Evolutionary conservation across 1,284 basidiomycete genomes (phyloP).

Genomic region (Rhodotorula sp.): DNA sequence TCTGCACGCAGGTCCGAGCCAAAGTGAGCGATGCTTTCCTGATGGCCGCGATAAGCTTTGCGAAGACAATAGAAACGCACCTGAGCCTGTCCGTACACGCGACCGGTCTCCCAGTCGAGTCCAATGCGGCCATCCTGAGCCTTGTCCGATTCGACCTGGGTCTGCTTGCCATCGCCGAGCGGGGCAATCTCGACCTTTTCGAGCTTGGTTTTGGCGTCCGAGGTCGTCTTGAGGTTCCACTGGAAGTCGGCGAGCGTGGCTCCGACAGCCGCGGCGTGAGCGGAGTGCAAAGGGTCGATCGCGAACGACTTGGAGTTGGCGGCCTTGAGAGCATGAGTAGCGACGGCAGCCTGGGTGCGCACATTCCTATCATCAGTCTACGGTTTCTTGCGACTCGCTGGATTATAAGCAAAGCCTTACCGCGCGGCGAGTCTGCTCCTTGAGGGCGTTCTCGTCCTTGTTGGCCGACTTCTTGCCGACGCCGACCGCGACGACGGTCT

Average conservation of each 20-base stretch:
- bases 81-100: constrained; percentile 42
- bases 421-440: constrained; percentile 57
- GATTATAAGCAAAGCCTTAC: constrained; percentile 43
- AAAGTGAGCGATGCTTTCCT: not conserved
- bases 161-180: constrained; percentile 16
- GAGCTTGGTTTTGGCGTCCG: constrained; percentile 46
- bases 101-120: constrained; percentile 66
- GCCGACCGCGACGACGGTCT: constrained; percentile 38
- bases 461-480: constrained; percentile 23
- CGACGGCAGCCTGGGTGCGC: constrained; percentile 34
- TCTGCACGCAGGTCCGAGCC: constrained; percentile 55
- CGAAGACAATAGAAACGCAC: not conserved
- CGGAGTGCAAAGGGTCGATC: constrained; percentile 63
- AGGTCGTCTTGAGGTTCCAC: constrained; percentile 67
- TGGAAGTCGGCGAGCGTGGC: constrained; percentile 68
- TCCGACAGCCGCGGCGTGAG: constrained; percentile 74
- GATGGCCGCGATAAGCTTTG: too few species aligned
- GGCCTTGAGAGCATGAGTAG: constrained; percentile 38
- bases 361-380: not conserved
- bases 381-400: not conserved
- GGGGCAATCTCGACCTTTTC: constrained; percentile 50
- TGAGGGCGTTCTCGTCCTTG: constrained; percentile 54
- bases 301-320: constrained; percentile 50
- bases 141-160: constrained; percentile 32
- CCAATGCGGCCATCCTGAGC: constrained; percentile 30